These are phyloP conservation scores for Halophytophthora polymorphica DNA, from an alignment of 352 stramenopile genomes.

Conservation along the genomic window DNA sequence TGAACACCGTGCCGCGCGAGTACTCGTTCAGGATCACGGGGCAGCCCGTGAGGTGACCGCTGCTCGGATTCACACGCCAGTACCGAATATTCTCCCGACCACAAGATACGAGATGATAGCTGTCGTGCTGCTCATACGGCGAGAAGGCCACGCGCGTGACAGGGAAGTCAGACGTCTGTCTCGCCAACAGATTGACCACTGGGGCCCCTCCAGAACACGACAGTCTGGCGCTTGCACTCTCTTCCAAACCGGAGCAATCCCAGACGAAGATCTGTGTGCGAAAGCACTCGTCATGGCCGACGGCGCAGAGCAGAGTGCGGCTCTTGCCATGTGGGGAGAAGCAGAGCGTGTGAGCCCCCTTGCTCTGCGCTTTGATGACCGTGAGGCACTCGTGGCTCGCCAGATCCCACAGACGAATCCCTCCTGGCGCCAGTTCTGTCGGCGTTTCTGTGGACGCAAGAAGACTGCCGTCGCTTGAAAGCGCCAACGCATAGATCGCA, in stretches of 20 bases:
- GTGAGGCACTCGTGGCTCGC: conserved; percentile 32
- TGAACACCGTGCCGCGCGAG: conserved; percentile 81
- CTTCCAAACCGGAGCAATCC: conserved; percentile 40
- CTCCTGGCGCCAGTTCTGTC: conserved; percentile 21
- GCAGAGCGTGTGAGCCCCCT: conserved; percentile 41
- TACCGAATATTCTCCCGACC: conserved; percentile 92
- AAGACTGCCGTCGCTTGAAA: conserved; percentile 37
- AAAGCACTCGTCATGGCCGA: conserved; percentile 58
- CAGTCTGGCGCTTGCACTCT: conserved; percentile 1
- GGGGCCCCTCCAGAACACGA: neutral
- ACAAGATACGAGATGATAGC: conserved; percentile 81
- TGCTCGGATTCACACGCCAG: conserved; percentile 66
- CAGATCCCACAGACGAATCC: conserved; percentile 59
- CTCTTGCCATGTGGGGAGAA: conserved; percentile 37
- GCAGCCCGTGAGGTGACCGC: conserved; percentile 62
- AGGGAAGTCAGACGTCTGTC: conserved; percentile 87
- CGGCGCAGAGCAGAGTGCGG: conserved; percentile 43
- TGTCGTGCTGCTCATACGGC: conserved; percentile 61
- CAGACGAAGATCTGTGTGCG: conserved; percentile 78
- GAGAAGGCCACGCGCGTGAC: conserved; percentile 77
- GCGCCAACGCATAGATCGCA: conserved; percentile 32
- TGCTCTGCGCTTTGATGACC: conserved; percentile 47
- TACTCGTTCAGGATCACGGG: conserved; percentile 90
- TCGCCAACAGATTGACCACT: conserved; percentile 46
- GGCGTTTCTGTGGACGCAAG: conserved; percentile 48